Evolutionary conservation across 768 basidiomycete genomes (phyloP).

Genomic region (Solioccasus polychromus): DNA sequence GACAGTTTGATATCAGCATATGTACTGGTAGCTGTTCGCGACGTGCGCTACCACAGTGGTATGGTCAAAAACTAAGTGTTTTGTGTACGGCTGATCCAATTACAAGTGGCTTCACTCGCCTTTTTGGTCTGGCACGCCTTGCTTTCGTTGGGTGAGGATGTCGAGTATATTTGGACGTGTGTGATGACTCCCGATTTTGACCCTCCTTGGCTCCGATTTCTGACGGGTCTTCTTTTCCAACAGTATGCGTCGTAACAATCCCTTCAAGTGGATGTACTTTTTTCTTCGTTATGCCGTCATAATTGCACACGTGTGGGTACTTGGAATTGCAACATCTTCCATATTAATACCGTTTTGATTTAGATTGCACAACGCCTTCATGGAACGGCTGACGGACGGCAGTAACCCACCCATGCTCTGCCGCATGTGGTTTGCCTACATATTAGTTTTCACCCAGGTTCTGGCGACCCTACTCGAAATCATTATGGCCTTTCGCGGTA

Average conservation of each 20-base stretch:
- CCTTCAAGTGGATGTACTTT: conserved; percentile 31
- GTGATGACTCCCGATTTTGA: not conserved
- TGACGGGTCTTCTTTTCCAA: too few species aligned
- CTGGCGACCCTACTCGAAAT: conserved; percentile 14
- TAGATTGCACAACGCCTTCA: conserved; percentile 16
- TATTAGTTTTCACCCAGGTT: not conserved
- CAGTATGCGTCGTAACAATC: conserved; percentile 22
- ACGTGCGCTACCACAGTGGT: conserved; percentile 15
- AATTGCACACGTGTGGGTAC: conserved; percentile 19
- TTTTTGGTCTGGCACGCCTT: conserved; percentile 15
- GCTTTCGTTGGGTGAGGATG: conserved; percentile 17
- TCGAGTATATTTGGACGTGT: conserved; percentile 22
- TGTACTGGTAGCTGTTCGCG: not conserved
- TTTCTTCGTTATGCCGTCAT: conserved; percentile 25
- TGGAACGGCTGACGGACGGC: conserved; percentile 7
- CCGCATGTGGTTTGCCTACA: conserved; percentile 11
- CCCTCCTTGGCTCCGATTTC: too few species aligned
- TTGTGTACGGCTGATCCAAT: conserved; percentile 2
- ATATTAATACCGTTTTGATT: not conserved
- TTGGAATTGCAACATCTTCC: not conserved
- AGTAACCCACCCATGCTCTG: conserved; percentile 11
- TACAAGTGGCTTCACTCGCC: conserved; percentile 10
- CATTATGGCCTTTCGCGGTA: conserved; percentile 17
- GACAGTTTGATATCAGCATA: not conserved
- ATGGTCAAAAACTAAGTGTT: not conserved